These are phyloP conservation scores for Pseudopyrenochaeta lycopersici DNA, from an alignment of 2,329 filamentous ascomycete species.

Conservation along the genomic window DNA sequence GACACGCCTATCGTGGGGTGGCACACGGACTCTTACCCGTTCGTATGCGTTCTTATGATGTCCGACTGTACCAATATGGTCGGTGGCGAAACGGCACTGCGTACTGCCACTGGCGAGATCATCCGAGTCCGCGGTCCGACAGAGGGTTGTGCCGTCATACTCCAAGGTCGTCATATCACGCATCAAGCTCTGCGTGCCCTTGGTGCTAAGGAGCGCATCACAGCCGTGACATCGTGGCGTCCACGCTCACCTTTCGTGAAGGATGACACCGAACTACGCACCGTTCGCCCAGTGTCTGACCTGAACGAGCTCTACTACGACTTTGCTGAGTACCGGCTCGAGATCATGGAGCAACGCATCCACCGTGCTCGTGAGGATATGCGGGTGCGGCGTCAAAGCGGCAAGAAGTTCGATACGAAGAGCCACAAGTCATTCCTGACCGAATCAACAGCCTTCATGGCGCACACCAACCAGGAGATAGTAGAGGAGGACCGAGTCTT, in stretches of 20 bases:
- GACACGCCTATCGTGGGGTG: constrained; percentile 67
- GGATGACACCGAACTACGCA: constrained; percentile 70
- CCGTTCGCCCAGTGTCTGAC: constrained; percentile 67
- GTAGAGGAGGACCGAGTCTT: constrained; percentile 39
- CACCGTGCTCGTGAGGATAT: constrained; percentile 53
- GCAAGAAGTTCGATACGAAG: constrained; percentile 44
- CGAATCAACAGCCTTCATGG: constrained; percentile 43
- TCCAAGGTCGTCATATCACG: constrained; percentile 73
- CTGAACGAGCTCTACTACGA: constrained; percentile 67
- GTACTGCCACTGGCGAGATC: constrained; percentile 62
- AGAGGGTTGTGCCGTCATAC: constrained; percentile 70
- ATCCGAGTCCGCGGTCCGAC: constrained; percentile 68
- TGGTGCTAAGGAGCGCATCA: constrained; percentile 69
- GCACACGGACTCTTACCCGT: constrained; percentile 73
- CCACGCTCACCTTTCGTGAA: constrained; percentile 63
- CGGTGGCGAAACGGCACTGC: constrained; percentile 71
- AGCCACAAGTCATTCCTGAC: constrained; percentile 47
- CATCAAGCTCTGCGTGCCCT: constrained; percentile 69
- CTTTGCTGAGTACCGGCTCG: constrained; percentile 69
- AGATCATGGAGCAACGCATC: constrained; percentile 69
- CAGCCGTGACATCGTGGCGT: constrained; percentile 72
- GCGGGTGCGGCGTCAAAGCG: constrained; percentile 42
- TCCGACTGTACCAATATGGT: constrained; percentile 70
- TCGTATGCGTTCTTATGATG: constrained; percentile 75
- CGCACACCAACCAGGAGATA: constrained; percentile 47